phyloP scores from a whole-genome alignment of 345 rosid species.

The Dimocarpus longan region DNA sequence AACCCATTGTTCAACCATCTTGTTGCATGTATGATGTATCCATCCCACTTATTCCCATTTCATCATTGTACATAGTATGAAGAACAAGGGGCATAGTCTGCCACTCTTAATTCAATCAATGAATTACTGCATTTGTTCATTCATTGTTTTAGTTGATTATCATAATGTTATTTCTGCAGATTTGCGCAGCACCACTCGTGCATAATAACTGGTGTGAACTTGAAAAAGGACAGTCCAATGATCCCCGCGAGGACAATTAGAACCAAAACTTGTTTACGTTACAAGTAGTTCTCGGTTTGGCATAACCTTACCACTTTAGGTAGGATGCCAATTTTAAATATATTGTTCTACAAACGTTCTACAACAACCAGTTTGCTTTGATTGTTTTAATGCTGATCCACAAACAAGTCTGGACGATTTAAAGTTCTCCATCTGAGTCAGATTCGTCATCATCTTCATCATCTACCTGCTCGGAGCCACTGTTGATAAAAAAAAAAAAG shows the following conservation, averaged over 20 bases:
- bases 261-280: slow-evolving; percentile 4
- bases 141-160: slow-evolving; percentile 14
- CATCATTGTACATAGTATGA: slow-evolving; percentile 34
- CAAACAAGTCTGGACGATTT: slow-evolving; percentile 9
- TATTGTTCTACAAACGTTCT: not conserved
- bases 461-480: slow-evolving; percentile 22
- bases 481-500: slow-evolving; percentile 23
- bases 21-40: not conserved
- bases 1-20: slow-evolving; percentile 22
- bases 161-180: not conserved
- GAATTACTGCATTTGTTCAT: slow-evolving; percentile 7
- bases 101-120: slow-evolving; percentile 9
- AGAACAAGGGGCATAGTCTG: slow-evolving; percentile 8
- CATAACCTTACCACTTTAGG: slow-evolving; percentile 15
- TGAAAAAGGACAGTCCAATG: not conserved
- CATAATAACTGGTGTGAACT: not conserved
- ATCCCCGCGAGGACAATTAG: not conserved
- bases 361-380: not conserved
- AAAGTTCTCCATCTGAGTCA: slow-evolving; percentile 44
- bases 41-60: not conserved
- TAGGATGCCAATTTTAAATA: not conserved
- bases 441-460: slow-evolving; percentile 24
- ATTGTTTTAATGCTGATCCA: not conserved
- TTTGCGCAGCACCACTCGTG: not conserved
- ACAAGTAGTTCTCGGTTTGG: not conserved